Evolutionary conservation across 768 basidiomycete species (phyloP), one percentile per base, ranked within the genome.

Genomic region (Steccherinum ochraceum): DNA sequence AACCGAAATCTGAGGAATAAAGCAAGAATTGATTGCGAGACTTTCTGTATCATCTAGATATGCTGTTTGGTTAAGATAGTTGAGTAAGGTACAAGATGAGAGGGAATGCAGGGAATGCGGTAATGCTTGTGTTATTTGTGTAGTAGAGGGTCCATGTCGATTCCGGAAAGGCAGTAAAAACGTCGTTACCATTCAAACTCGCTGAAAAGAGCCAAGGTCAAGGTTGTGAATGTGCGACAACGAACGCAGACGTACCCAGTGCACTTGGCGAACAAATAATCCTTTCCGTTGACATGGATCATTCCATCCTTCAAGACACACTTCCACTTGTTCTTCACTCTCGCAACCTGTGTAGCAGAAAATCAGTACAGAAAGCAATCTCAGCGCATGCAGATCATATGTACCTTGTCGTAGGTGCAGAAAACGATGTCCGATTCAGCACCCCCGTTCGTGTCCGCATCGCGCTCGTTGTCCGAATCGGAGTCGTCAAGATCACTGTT

Each of bases 301-400:
- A 98, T 92, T 2, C 96, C 96, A 57, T 98, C 96, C 69, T 96
- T 96, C 47, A 99, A 77, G 20, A 91, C 84, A 53, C 93, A 94
- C 75, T 98, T 99, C 96, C 96, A 99, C 73, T 98, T 99, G 73
- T 96, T 98, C 72, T 98, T 99, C 21, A 98, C 95, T n/a, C 96
- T 80, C 41, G 94, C 93, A 27, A 98, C 95, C 94, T 98, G 45
- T 10, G 18, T 10, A 19, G 18, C 7, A 35, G 7, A 35, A n/a
- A n/a, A n/a, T n/a, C n/a, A n/a, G n/a, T n/a, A n/a, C n/a, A n/a
- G n/a, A n/a, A n/a, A n/a, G n/a, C n/a, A n/a, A n/a, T n/a, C 43
- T 52, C 13, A 43, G 25, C 40, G 45, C 50, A 19, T 56, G 55
- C 48, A 25, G 41, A 23, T 51, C 18, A 40, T 40, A 3, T n/a